A percentile compares a stretch with the other conserved stretches of the same genome.
Conservation (phyloP, 2,329 filamentous ascomycete genomes). For the Claviceps maximensis region DNA sequence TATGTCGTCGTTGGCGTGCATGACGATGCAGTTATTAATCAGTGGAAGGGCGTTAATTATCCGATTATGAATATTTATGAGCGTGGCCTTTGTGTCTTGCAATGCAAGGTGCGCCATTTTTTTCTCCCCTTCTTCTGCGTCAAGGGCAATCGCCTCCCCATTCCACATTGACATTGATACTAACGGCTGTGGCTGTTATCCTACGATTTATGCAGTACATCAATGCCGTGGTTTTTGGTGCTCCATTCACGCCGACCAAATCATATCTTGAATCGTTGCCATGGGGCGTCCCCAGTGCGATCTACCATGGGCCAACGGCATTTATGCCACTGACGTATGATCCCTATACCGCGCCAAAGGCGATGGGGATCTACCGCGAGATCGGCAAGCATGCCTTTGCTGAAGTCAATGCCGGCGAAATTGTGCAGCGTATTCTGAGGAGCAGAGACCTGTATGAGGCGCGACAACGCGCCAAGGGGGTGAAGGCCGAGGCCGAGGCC, state of each 20-base stretch:
- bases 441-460: constrained; percentile 83
- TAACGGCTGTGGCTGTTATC: not conserved
- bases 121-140: not conserved
- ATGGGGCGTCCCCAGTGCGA: constrained; percentile 58
- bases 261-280: constrained; percentile 65
- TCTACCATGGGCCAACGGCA: constrained; percentile 92
- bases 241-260: constrained; percentile 74
- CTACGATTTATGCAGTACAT: constrained; percentile 48
- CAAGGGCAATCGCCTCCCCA: not conserved
- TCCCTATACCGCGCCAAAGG: constrained; percentile 68
- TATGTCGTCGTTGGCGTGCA: constrained; percentile 92
- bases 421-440: constrained; percentile 80
- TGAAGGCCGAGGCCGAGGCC: constrained; percentile 68
- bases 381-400: constrained; percentile 67
- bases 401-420: constrained; percentile 82
- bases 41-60: constrained; percentile 95
- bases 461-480: constrained; percentile 75
- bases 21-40: constrained; percentile 88
- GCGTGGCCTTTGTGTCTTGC: constrained; percentile 84
- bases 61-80: constrained; percentile 99
- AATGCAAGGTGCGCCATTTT: constrained; percentile 59
- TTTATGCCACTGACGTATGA: constrained; percentile 76
- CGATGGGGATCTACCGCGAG: constrained; percentile 72
- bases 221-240: constrained; percentile 75
- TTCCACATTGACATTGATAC: not conserved